A percentile compares a stretch with the other conserved stretches of the same genome.
Evolutionary conservation across 768 basidiomycete genomes (phyloP).

Genomic region (Dictyophora rubrovolvata): DNA sequence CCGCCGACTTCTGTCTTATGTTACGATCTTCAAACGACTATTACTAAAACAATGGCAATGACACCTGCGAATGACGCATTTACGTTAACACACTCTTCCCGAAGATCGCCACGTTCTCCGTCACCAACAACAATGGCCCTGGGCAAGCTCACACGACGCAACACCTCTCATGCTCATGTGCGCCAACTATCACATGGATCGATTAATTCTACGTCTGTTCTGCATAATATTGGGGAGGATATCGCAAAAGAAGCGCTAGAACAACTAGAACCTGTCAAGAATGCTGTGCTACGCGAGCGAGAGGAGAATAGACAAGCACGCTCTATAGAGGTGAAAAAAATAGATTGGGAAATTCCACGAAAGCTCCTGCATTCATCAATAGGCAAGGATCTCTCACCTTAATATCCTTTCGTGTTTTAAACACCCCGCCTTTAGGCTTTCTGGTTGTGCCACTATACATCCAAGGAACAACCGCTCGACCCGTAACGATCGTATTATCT

Average conservation of each 20-base stretch:
- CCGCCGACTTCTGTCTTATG: background rate
- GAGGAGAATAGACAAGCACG: background rate
- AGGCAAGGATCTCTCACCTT: conserved; percentile 37
- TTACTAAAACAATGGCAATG: conserved; percentile 5
- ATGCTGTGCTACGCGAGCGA: background rate
- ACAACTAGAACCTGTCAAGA: background rate
- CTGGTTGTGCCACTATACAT: conserved; percentile 50
- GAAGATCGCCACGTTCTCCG: background rate
- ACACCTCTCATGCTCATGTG: conserved; percentile 1
- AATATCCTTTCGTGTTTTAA: background rate
- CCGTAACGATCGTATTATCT: conserved; percentile 53
- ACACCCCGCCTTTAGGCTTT: conserved; percentile 36
- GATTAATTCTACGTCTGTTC: conserved; percentile 1
- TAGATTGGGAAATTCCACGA: conserved; percentile 87
- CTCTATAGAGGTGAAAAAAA: conserved; percentile 12
- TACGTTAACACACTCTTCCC: background rate
- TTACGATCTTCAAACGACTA: background rate
- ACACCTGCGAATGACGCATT: conserved; percentile 9
- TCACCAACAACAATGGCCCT: conserved; percentile 3
- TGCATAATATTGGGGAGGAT: conserved; percentile 9
- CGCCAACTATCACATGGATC: conserved; percentile 5
- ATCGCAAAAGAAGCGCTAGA: background rate
- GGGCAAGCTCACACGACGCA: conserved; percentile 5
- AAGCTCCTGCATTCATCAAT: conserved; percentile 85
- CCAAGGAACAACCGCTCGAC: conserved; percentile 35